A percentile compares a stretch with the other conserved stretches of the same genome.
Evolutionary conservation across 2,329 filamentous ascomycete genomes (phyloP).

Genomic region (Colletotrichum liaoningense): DNA sequence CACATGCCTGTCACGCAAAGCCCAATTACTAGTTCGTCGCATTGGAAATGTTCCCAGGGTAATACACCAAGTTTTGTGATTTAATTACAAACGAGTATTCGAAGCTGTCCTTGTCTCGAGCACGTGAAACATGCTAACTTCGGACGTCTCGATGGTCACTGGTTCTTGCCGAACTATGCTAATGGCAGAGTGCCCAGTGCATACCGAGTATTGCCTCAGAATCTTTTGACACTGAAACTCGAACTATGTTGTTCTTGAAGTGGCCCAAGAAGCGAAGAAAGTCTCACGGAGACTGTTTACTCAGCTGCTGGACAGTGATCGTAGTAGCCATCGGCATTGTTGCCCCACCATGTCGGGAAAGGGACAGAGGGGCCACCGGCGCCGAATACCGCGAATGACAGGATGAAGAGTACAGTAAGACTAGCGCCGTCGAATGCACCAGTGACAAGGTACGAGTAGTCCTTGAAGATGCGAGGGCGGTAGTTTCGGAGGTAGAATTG

Average conservation of each 20-base stretch:
- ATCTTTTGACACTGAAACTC: neutral
- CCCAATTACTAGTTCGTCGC: neutral
- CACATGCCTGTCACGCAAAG: neutral
- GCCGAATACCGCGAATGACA: conserved; percentile 68
- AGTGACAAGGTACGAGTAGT: conserved; percentile 64
- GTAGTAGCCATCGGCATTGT: conserved; percentile 59
- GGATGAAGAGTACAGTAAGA: conserved; percentile 60
- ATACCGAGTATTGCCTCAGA: neutral
- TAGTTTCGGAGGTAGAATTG: conserved; percentile 66
- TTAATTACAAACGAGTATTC: too few species aligned
- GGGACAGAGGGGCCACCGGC: conserved; percentile 55
- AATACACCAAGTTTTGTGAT: too few species aligned
- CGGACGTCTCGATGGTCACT: too few species aligned
- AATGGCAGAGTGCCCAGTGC: too few species aligned
- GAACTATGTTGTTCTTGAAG: too few species aligned
- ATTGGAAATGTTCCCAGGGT: too few species aligned
- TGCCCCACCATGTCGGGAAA: conserved; percentile 67
- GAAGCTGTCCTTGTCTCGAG: too few species aligned
- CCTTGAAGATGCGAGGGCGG: conserved; percentile 61
- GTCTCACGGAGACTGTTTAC: neutral
- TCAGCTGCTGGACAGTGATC: conserved; percentile 55
- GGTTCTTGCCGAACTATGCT: too few species aligned
- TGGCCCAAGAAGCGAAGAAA: too few species aligned
- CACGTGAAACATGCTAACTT: too few species aligned
- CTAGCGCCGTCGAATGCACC: conserved; percentile 65